Evolutionary conservation across 768 basidiomycete species (phyloP).

Genomic region (Xerocomus spinulosus): DNA sequence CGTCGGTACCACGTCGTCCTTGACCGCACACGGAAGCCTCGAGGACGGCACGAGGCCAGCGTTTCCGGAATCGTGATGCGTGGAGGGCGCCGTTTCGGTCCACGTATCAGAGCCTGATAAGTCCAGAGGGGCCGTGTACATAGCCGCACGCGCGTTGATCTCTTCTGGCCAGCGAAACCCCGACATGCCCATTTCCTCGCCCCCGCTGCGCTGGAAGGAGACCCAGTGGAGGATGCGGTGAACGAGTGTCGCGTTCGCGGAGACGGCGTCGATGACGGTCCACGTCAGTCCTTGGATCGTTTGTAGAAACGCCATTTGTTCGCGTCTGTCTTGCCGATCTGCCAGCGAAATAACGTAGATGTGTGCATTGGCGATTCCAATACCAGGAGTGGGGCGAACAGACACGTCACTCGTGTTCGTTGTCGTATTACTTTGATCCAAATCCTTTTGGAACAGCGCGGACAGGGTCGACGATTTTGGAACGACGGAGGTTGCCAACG

Average conservation of each 20-base stretch:
- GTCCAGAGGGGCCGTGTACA: conserved; percentile 3
- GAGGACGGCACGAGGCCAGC: not conserved
- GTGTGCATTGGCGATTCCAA: conserved; percentile 36
- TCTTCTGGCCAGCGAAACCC: conserved; percentile 39
- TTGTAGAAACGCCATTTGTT: conserved; percentile 54
- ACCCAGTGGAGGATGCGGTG: conserved; percentile 43
- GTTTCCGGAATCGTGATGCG: not conserved
- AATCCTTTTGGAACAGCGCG: conserved; percentile 14
- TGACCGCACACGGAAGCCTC: conserved; percentile 40
- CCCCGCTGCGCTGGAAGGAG: conserved; percentile 3
- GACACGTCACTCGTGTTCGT: not conserved
- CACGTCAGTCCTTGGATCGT: conserved; percentile 44
- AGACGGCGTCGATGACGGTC: conserved; percentile 50
- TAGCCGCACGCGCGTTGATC: conserved; percentile 27
- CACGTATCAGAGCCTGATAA: conserved; percentile 23
- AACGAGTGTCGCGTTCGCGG: conserved; percentile 38
- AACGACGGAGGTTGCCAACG: conserved; percentile 4
- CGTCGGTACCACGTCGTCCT: conserved; percentile 35
- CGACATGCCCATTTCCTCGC: not conserved
- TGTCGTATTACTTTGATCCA: too few species aligned
- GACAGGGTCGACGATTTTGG: conserved; percentile 12
- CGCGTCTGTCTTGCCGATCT: conserved; percentile 48
- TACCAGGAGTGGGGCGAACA: conserved; percentile 5
- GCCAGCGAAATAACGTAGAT: conserved; percentile 62
- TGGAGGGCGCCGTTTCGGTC: conserved; percentile 4